These are phyloP conservation scores for Meyerozyma sp. DNA, from an alignment of 1,139 yeast species.

Conservation along the genomic window DNA sequence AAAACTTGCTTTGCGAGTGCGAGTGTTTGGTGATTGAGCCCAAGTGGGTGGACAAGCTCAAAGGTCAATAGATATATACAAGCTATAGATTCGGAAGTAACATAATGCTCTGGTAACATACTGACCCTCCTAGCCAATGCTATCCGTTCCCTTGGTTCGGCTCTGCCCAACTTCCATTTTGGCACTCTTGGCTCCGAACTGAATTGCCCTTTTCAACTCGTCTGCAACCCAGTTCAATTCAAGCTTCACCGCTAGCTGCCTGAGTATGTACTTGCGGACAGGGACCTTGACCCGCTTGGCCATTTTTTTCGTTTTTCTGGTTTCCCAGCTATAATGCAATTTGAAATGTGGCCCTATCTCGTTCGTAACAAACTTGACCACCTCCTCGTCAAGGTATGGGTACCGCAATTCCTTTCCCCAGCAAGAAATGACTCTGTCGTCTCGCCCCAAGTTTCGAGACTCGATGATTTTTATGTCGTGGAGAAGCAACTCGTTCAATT, in stretches of 20 bases:
- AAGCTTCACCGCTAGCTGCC: slow-evolving; percentile 53
- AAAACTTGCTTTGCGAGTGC: slow-evolving; percentile 31
- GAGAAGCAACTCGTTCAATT: slow-evolving; percentile 46
- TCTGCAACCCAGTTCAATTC: slow-evolving; percentile 53
- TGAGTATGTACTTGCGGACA: slow-evolving; percentile 55
- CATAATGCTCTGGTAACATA: no score
- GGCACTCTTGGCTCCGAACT: slow-evolving; percentile 94
- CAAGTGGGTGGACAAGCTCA: slow-evolving; percentile 38
- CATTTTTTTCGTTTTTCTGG: slow-evolving; percentile 21
- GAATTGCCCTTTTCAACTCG: slow-evolving; percentile 93
- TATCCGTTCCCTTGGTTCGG: slow-evolving; percentile 59
- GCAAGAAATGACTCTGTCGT: slow-evolving; percentile 76
- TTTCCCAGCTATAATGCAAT: slow-evolving; percentile 25
- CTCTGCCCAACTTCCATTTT: slow-evolving; percentile 78
- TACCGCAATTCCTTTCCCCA: slow-evolving; percentile 93
- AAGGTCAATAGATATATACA: slow-evolving; percentile 5
- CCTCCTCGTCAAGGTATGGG: slow-evolving; percentile 70
- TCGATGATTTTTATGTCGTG: slow-evolving; percentile 71
- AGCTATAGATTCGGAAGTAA: background rate
- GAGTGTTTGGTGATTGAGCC: slow-evolving; percentile 45
- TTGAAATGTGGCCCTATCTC: slow-evolving; percentile 51
- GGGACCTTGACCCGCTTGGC: slow-evolving; percentile 23
- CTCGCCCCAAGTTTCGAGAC: slow-evolving; percentile 79
- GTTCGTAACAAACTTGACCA: slow-evolving; percentile 49
- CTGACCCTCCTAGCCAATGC: background rate